These are phyloP conservation scores for Xenosphaeropsis pyriputrescens DNA, from an alignment of 2,329 filamentous ascomycete genomes.

Conservation along the genomic window DNA sequence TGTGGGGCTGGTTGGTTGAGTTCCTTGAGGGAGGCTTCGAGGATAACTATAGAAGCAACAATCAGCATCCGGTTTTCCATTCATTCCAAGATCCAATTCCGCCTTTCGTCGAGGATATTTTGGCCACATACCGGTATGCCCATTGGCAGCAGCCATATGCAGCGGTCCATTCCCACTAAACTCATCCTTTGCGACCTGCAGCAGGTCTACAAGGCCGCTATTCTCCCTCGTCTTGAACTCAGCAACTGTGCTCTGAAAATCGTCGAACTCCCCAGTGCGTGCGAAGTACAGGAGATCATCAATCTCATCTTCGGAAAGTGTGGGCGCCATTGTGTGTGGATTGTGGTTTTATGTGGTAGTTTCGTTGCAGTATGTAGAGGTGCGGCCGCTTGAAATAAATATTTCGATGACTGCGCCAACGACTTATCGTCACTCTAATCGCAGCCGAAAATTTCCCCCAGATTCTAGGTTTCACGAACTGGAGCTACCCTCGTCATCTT, in stretches of 20 bases:
- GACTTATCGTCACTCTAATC: too few species aligned
- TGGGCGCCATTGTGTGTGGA: constrained; percentile 10
- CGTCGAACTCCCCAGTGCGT: constrained; percentile 59
- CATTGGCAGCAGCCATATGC: constrained; percentile 90
- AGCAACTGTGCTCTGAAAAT: constrained; percentile 45
- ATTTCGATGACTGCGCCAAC: too few species aligned
- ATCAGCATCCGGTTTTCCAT: background rate
- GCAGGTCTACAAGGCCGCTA: constrained; percentile 42
- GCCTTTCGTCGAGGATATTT: background rate
- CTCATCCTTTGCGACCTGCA: constrained; percentile 57
- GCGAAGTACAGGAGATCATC: constrained; percentile 87
- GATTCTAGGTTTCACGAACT: too few species aligned
- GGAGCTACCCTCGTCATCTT: too few species aligned
- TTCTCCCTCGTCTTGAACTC: constrained; percentile 47
- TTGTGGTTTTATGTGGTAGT: too few species aligned
- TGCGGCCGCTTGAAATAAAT: too few species aligned
- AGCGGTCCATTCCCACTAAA: constrained; percentile 65
- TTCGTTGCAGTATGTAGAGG: too few species aligned
- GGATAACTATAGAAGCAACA: constrained; percentile 19
- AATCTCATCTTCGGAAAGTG: constrained; percentile 62
- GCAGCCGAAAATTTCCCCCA: too few species aligned
- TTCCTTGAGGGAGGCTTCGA: constrained; percentile 28
- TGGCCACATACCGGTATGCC: constrained; percentile 51
- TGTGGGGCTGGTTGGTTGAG: constrained; percentile 19
- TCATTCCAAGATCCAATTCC: background rate